These are phyloP conservation scores for Monilinia fructigena DNA, from an alignment of 2,329 filamentous ascomycete genomes.

Conservation along the genomic window DNA sequence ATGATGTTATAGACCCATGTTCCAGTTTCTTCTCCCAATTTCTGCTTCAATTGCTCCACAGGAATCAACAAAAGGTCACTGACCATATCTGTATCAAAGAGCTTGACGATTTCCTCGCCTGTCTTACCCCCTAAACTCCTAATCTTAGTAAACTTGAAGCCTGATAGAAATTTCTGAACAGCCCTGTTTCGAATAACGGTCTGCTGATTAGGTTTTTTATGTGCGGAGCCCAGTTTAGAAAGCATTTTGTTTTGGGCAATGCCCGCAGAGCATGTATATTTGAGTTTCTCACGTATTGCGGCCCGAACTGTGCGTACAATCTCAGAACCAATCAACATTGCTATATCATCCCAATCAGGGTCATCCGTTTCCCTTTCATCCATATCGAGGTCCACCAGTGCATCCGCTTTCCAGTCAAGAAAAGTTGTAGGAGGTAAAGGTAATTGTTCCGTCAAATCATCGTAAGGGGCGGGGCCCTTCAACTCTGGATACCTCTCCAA, in stretches of 20 bases:
- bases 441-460: conserved; percentile 68
- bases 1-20: conserved; percentile 83
- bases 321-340: conserved; percentile 81
- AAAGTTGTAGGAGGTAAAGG: conserved; percentile 71
- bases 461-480: conserved; percentile 63
- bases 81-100: conserved; percentile 78
- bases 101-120: conserved; percentile 78
- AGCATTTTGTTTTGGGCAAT: conserved; percentile 92
- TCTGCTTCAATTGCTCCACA: conserved; percentile 72
- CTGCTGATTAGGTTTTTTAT: conserved; percentile 92
- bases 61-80: conserved; percentile 71
- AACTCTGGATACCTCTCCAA: conserved; percentile 77
- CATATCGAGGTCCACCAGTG: conserved; percentile 74
- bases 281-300: conserved; percentile 65
- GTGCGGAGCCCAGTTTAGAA: conserved; percentile 85
- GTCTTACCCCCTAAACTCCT: conserved; percentile 93
- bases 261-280: conserved; percentile 90
- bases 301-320: conserved; percentile 76
- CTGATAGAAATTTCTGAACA: conserved; percentile 71
- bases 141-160: conserved; percentile 93
- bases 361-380: conserved; percentile 72
- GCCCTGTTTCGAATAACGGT: conserved; percentile 90
- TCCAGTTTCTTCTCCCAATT: conserved; percentile 80
- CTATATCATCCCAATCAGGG: conserved; percentile 95
- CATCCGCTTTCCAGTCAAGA: conserved; percentile 80